phyloP scores from a whole-genome alignment of 495 filamentous ascomycete genomes.

The Tuber umbilicatum region DNA sequence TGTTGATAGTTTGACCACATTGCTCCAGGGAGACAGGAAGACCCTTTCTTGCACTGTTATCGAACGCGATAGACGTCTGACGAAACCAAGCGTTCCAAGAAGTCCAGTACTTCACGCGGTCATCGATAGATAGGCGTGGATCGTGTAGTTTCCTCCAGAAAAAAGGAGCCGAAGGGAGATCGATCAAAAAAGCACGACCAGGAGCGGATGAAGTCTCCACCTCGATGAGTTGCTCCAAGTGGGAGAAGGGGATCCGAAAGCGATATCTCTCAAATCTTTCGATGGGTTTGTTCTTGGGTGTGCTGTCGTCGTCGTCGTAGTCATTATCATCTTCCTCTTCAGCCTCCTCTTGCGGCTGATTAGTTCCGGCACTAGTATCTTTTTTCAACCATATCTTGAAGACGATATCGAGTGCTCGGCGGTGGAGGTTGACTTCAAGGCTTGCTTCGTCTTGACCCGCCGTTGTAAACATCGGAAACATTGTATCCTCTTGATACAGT shows the following conservation, averaged over 20 bases:
- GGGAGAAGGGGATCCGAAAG: slow-evolving; percentile 58
- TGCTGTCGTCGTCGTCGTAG: background rate
- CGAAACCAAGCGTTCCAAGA: slow-evolving; percentile 67
- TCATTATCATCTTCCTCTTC: background rate
- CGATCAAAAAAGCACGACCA: slow-evolving; percentile 51
- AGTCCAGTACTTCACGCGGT: slow-evolving; percentile 51
- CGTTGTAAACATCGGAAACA: slow-evolving; percentile 50
- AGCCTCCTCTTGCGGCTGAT: background rate
- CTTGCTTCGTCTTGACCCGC: slow-evolving; percentile 27
- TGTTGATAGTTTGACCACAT: slow-evolving; percentile 58
- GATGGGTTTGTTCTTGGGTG: background rate
- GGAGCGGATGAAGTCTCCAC: slow-evolving; percentile 26
- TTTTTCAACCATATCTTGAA: slow-evolving; percentile 34
- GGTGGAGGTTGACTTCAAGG: slow-evolving; percentile 41
- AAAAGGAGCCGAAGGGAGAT: slow-evolving; percentile 58
- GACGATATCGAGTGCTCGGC: slow-evolving; percentile 41
- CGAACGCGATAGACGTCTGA: slow-evolving; percentile 61
- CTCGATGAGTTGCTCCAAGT: slow-evolving; percentile 52
- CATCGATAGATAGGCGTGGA: slow-evolving; percentile 40
- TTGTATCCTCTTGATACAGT: slow-evolving; percentile 44
- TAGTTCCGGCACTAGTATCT: background rate
- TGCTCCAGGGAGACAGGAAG: slow-evolving; percentile 54
- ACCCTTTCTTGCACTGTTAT: slow-evolving; percentile 44
- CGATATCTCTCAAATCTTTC: slow-evolving; percentile 45
- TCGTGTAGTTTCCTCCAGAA: slow-evolving; percentile 55